phyloP scores from a whole-genome alignment of 345 rosid species.

The Brassica napus region DNA sequence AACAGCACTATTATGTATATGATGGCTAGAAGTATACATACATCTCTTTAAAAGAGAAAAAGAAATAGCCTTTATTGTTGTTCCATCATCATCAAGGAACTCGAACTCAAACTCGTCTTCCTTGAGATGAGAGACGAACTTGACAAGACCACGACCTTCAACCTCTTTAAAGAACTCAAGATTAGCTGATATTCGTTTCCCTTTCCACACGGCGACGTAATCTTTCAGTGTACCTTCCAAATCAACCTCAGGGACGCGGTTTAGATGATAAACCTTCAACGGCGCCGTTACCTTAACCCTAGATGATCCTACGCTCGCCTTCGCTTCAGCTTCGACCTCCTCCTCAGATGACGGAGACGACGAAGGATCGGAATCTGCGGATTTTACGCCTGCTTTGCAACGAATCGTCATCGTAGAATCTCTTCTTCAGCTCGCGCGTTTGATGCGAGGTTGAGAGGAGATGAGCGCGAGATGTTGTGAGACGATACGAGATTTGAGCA shows the following conservation, averaged over 20 bases:
- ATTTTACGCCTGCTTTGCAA: conserved; percentile 45
- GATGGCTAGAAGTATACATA: too few species aligned
- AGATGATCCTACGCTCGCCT: conserved; percentile 51
- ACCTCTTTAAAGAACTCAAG: conserved; percentile 56
- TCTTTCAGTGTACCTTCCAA: conserved; percentile 63
- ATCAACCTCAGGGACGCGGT: conserved; percentile 67
- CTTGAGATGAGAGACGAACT: conserved; percentile 75
- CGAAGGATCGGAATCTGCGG: conserved; percentile 33
- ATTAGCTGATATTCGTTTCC: conserved; percentile 75
- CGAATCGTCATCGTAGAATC: conserved; percentile 22
- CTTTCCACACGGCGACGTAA: conserved; percentile 67
- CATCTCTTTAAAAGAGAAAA: too few species aligned
- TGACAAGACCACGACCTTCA: conserved; percentile 69
- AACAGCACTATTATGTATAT: too few species aligned
- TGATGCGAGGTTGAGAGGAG: conserved; percentile 10
- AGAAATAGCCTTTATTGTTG: conserved; percentile 16
- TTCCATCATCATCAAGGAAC: not conserved
- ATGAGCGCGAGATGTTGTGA: conserved; percentile 17
- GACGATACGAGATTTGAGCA: conserved; percentile 25
- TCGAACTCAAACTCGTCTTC: conserved; percentile 79
- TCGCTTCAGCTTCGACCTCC: conserved; percentile 23
- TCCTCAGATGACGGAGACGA: conserved; percentile 7
- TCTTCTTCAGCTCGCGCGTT: conserved; percentile 17
- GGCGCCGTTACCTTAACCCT: conserved; percentile 70
- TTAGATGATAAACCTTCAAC: conserved; percentile 81